Conservation (phyloP, 495 filamentous ascomycete species). For the Aspergillus avenaceus region DNA sequence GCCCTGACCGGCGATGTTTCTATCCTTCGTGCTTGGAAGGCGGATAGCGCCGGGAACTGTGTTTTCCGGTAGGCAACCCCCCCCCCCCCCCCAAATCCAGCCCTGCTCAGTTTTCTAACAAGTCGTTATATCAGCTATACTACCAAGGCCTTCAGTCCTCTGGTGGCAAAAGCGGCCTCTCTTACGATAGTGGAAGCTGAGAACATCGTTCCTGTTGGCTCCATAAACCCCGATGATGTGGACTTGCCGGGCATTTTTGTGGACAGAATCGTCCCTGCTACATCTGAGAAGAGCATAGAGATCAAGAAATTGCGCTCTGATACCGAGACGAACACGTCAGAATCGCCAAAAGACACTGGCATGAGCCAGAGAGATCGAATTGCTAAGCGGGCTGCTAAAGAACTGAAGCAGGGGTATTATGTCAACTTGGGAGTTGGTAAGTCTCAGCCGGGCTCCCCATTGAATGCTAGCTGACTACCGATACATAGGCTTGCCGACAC, state of each 20-base stretch:
- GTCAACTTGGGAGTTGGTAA: conserved; percentile 90
- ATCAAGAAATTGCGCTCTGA: conserved; percentile 69
- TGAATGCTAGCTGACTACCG: background rate
- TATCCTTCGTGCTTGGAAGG: conserved; percentile 84
- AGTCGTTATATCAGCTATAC: conserved; percentile 32
- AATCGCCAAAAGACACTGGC: conserved; percentile 55
- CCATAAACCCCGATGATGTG: conserved; percentile 73
- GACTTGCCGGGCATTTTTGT: conserved; percentile 90
- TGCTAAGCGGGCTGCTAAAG: conserved; percentile 78
- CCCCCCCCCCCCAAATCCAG: too few species aligned
- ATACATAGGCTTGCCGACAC: conserved; percentile 65
- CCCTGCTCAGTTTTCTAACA: conserved; percentile 5
- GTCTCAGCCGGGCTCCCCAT: conserved; percentile 26
- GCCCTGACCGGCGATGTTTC: conserved; percentile 82
- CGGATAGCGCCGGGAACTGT: conserved; percentile 82
- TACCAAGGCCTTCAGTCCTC: conserved; percentile 67
- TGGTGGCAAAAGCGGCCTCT: conserved; percentile 84
- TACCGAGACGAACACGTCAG: conserved; percentile 39
- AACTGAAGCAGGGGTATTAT: conserved; percentile 92
- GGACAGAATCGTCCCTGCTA: conserved; percentile 75
- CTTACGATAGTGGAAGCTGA: conserved; percentile 91
- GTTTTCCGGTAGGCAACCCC: conserved; percentile 75
- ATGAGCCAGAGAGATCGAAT: conserved; percentile 75
- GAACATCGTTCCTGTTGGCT: conserved; percentile 79
- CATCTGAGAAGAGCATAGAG: conserved; percentile 73